Base-by-base conservation (phyloP, 768 basidiomycete genomes). In the Rhizopogon salebrosus region DNA sequence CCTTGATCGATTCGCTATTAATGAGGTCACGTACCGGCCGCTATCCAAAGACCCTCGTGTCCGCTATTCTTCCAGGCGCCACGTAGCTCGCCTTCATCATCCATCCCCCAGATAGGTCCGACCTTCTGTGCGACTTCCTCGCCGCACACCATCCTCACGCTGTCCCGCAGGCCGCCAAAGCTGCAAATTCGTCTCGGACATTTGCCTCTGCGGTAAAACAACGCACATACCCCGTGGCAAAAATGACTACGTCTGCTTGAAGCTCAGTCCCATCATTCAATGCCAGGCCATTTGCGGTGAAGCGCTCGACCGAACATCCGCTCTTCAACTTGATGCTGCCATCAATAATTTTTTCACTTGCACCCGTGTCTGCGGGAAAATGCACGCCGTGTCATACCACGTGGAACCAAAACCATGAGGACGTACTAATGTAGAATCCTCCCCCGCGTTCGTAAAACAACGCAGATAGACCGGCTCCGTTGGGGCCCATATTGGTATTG, bases 51-150 rank as follows among this genome's bases (percentile, higher is more conserved):
- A 42, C 77, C 76, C 20, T 75, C 60, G 53, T 71, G 60, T 6
- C 63, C 65, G 0, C 60, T 68, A 40, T 61, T 61, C 53, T 63
- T 68, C 65, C 64, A 70, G 13, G 60, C 62, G 0, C 79, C 79
- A 18, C 75, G 69, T 23, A 83, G 59, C 61, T 88, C 84, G 2
- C 85, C 83, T 67, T 91, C 83, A 36, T 71, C 66, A 62, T 85
- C 76, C 52, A 89, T 59, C 35, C 86, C 80, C 87, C 85, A 82
- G 13, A 86, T 64, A n/a, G 75, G 71, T 50, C 77, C 73, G 54
- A 84, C 69, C 62, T 72, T 70, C 36, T 70, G 57, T 1, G 68
- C 72, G 8, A 80, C 62, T 20, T 76, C 73, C 3, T 75, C 66
- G 0, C 79, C 82, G 49, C 79, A 76, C 5, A 85, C 64, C 18